phyloP scores from a whole-genome alignment of 2,329 filamentous ascomycete species.

The Penicillium brevicompactum region DNA sequence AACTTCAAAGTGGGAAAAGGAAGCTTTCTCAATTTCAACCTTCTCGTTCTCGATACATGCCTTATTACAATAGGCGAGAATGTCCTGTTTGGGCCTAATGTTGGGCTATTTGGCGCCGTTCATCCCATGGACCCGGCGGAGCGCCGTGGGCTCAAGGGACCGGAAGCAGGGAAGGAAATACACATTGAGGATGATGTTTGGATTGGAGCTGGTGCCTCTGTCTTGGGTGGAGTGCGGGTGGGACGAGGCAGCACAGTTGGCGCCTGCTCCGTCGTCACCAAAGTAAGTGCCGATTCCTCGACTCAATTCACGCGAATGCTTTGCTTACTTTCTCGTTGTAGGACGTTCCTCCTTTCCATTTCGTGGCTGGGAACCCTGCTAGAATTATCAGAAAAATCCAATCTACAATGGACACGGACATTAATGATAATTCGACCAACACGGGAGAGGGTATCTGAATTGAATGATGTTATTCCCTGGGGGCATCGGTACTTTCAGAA shows the following conservation, averaged over 20 bases:
- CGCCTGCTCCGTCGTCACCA: neutral
- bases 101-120: neutral
- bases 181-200: neutral
- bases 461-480: too few relatives aligned
- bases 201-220: neutral
- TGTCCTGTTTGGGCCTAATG: neutral
- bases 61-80: neutral
- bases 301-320: neutral
- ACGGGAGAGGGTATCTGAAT: neutral
- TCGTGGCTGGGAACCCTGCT: neutral
- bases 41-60: neutral
- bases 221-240: constrained; percentile 2
- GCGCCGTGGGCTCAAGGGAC: neutral
- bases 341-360: constrained; percentile 1
- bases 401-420: neutral
- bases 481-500: too few relatives aligned
- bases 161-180: neutral
- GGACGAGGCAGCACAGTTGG: neutral
- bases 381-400: neutral
- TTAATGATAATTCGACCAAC: neutral
- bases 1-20: neutral
- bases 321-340: neutral
- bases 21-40: neutral
- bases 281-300: neutral
- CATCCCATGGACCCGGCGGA: neutral